Evolutionary conservation across 2,329 filamentous ascomycete species (phyloP), one percentile per base, ranked within the genome.

Genomic region (Pezizomycotina sp.): DNA sequence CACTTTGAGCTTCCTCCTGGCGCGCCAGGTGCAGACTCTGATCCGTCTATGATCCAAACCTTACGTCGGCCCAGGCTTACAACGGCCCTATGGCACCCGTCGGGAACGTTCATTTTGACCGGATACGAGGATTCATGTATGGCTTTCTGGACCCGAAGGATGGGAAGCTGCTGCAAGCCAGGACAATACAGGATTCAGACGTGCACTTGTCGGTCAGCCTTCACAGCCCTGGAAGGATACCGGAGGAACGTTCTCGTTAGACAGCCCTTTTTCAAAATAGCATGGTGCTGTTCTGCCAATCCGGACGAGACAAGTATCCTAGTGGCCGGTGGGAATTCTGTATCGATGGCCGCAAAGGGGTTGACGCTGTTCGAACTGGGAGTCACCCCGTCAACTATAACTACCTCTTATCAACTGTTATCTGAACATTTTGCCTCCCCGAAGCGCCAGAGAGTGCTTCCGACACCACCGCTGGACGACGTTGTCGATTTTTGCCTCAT

Each of bases 271-370:
- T 70, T 71, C 43, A 74, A 74, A 45, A 72, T 95, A 37, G 69
- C 74, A 1, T 98, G 89, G 89, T 98, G 89, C 58, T 86, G 81
- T 38, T 93, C 93, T 55, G 22, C 75, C 42, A 92, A 95, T 52
- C 77, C 83, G 0, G 89, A 98, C 51, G 86, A 98, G 52, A 95
- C 83, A 12, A 86, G 75, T 2, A 64, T 98, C 15, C 60, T 98
- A 24, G 68, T 98, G 36, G 79, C 83, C 2, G 89, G 89, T 19
- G 89, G 89, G 4, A 69, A 77, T 43, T 63, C 69, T 2, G 66
- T 69, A 1, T 74, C 75, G 12, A 66, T 72, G 24, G 63, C 70
- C 4, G 68, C 72, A 4, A 83, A 79, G 56, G 81, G 80, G 4
- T 58, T 98, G 43, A 92, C 79, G 1, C 86, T 95, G 47, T 65